These are phyloP conservation scores for Ogataea trehaloabstinens DNA, from an alignment of 805 yeast species.

Conservation along the genomic window DNA sequence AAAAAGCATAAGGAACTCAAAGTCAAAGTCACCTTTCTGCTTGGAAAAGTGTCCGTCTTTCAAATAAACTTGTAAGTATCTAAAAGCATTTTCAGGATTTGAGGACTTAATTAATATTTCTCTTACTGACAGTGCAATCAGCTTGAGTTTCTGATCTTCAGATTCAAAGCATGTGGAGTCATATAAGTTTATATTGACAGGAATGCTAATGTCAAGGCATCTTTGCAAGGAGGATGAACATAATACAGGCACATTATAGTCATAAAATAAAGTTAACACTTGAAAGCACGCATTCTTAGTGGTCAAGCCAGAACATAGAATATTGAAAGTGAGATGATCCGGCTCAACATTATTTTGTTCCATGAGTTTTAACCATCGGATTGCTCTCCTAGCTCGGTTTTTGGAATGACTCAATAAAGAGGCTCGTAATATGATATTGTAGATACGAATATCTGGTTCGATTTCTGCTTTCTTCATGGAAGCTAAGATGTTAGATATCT, in stretches of 20 bases:
- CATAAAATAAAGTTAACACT: slow-evolving; percentile 6
- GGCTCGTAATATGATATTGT: slow-evolving; percentile 12
- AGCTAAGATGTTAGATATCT: slow-evolving; percentile 4
- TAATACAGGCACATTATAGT: slow-evolving; percentile 9
- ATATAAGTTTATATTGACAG: slow-evolving; percentile 6
- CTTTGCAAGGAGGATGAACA: slow-evolving; percentile 2
- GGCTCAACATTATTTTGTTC: slow-evolving; percentile 4
- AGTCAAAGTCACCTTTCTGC: slow-evolving; percentile 2
- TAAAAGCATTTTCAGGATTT: slow-evolving; percentile 6
- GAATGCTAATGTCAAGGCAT: slow-evolving; percentile 9
- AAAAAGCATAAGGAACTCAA: slow-evolving; percentile 7
- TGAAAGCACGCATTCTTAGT: slow-evolving; percentile 2
- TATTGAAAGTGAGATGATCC: slow-evolving; percentile 17
- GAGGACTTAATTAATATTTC: slow-evolving; percentile 1
- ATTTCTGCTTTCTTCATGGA: slow-evolving; percentile 1
- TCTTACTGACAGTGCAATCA: slow-evolving; percentile 5
- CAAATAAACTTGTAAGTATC: slow-evolving; percentile 5
- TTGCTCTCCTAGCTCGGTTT: slow-evolving; percentile 10
- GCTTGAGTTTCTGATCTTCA: slow-evolving; percentile 2
- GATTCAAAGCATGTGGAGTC: slow-evolving; percentile 2
- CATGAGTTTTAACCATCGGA: slow-evolving; percentile 8
- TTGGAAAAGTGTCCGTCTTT: background rate
- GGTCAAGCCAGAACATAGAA: slow-evolving; percentile 8
- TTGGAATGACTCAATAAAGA: slow-evolving; percentile 6
- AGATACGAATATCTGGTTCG: slow-evolving; percentile 6